These are phyloP conservation scores for Coniella lustricola DNA, from an alignment of 2,329 filamentous ascomycete species.

Conservation along the genomic window DNA sequence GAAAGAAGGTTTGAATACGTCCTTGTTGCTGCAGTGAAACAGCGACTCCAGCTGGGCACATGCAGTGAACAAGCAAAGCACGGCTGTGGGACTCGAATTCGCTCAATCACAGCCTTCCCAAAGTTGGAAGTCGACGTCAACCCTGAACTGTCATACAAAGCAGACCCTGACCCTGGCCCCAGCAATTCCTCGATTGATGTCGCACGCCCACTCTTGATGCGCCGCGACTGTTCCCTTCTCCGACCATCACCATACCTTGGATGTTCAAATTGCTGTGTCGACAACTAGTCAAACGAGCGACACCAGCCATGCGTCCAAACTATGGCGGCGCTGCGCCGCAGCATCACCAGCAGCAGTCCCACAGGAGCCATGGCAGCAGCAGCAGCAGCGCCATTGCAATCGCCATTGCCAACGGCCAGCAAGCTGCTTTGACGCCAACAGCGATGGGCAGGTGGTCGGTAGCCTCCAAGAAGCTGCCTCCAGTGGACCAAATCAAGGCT, in stretches of 20 bases:
- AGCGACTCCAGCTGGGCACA: no score
- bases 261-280: constrained; percentile 5
- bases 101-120: no score
- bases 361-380: no score
- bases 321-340: constrained; percentile 14
- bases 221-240: no score
- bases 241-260: background rate
- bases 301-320: constrained; percentile 8
- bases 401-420: constrained; percentile 5
- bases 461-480: constrained; percentile 13
- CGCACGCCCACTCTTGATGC: background rate
- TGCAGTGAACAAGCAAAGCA: no score
- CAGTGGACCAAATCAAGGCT: constrained; percentile 59
- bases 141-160: background rate
- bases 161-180: background rate
- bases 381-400: background rate
- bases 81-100: no score
- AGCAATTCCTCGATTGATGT: background rate
- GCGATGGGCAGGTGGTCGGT: constrained; percentile 17
- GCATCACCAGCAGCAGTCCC: background rate
- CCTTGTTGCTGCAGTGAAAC: no score
- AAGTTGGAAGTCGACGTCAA: no score
- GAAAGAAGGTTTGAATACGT: no score
- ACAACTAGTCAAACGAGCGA: background rate
- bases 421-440: constrained; percentile 13